These are phyloP conservation scores for Aureobasidium sp. DNA, from an alignment of 2,329 filamentous ascomycete genomes.

Conservation along the genomic window DNA sequence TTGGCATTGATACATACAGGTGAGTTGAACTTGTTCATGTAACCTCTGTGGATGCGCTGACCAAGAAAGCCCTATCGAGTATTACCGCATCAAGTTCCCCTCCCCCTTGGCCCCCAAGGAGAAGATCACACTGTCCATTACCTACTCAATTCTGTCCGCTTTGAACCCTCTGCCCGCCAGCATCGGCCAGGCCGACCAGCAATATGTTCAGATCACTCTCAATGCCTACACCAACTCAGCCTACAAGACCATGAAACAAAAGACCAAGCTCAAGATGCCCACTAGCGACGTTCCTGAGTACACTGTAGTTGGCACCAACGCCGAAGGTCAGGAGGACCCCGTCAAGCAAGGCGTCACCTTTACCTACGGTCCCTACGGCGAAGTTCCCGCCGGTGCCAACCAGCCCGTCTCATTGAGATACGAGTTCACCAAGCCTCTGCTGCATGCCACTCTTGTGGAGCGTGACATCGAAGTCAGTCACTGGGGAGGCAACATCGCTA, in stretches of 20 bases:
- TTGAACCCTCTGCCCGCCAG: conserved; percentile 69
- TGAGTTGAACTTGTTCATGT: conserved; percentile 17
- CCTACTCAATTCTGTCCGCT: conserved; percentile 72
- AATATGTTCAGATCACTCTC: conserved; percentile 80
- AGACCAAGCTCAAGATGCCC: conserved; percentile 90
- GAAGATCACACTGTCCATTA: conserved; percentile 81
- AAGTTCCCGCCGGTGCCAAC: conserved; percentile 66
- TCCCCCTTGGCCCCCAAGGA: conserved; percentile 63
- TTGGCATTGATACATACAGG: conserved; percentile 51
- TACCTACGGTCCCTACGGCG: conserved; percentile 82
- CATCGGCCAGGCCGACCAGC: conserved; percentile 76
- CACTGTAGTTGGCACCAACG: conserved; percentile 53
- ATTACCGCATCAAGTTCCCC: conserved; percentile 75
- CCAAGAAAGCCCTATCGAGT: conserved; percentile 44
- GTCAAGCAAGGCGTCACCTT: conserved; percentile 77
- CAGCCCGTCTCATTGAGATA: conserved; percentile 75
- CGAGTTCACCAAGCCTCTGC: conserved; percentile 89
- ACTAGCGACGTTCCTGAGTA: conserved; percentile 74
- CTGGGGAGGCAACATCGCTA: conserved; percentile 94
- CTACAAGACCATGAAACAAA: conserved; percentile 84
- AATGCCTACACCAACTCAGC: conserved; percentile 76
- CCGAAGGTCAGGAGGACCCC: conserved; percentile 56
- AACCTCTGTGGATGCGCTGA: background rate
- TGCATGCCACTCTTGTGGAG: conserved; percentile 69
- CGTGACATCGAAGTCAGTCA: conserved; percentile 93